Evolutionary conservation across 305 asterid genomes (phyloP).

Genomic region (Coffea humblotiana): DNA sequence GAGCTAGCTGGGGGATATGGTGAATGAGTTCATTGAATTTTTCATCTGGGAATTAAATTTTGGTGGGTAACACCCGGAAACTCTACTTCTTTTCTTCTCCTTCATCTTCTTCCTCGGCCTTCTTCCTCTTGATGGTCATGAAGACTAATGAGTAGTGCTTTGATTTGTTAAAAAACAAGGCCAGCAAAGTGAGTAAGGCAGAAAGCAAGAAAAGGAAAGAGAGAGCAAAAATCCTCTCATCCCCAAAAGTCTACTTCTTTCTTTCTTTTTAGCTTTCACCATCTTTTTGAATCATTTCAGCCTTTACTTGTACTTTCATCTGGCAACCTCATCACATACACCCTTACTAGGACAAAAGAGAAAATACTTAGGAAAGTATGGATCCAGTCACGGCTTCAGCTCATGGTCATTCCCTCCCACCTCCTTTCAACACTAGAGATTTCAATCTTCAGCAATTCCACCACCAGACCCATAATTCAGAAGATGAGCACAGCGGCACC

Average conservation of each 20-base stretch:
- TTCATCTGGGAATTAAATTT: slow-evolving; percentile 18
- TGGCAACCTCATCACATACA: not conserved
- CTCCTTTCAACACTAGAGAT: slow-evolving; percentile 67
- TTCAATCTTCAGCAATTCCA: slow-evolving; percentile 60
- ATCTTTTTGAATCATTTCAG: slow-evolving; percentile 9
- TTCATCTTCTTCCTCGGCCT: not conserved
- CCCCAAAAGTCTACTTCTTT: slow-evolving; percentile 1
- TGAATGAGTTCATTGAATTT: slow-evolving; percentile 1
- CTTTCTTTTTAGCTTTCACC: not conserved
- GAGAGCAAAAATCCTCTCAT: not conserved
- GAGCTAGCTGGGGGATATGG: slow-evolving; percentile 6
- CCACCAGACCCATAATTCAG: slow-evolving; percentile 46
- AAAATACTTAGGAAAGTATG: slow-evolving; percentile 23
- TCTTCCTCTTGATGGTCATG: slow-evolving; percentile 3
- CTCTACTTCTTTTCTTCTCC: slow-evolving; percentile 25
- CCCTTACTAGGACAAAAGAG: not conserved
- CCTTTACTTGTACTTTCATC: slow-evolving; percentile 14
- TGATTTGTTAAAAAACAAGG: slow-evolving; percentile 33
- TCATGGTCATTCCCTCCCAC: slow-evolving; percentile 62
- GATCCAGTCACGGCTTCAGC: slow-evolving; percentile 29
- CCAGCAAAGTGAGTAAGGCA: slow-evolving; percentile 11
- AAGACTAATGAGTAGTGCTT: slow-evolving; percentile 20
- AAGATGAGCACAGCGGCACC: slow-evolving; percentile 64
- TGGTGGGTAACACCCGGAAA: slow-evolving; percentile 39
- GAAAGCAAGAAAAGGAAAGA: slow-evolving; percentile 18